Evolutionary conservation across 192 early-diverging fungal species (phyloP), one percentile per base, ranked within the genome.

Genomic region (Backusella circina): DNA sequence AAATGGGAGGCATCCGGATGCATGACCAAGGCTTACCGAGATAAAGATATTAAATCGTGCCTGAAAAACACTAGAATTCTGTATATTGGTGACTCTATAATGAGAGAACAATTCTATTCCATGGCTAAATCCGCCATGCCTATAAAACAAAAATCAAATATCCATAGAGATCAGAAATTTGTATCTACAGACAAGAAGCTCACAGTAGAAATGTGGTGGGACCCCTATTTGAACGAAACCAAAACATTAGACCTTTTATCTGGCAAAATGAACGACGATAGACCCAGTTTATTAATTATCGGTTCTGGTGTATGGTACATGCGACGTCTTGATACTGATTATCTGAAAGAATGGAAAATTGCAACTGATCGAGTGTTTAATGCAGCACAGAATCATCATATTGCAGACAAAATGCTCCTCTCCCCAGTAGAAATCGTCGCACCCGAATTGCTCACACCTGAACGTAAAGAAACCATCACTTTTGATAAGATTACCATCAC

Each of bases 21-120:
- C 69, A 88, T 89, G 82, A 75, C 88, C 31, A 81, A 85, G 18
- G 80, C 76, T 23, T 93, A 92, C 79, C 74, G 80, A 13, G 6
- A 61, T 0, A 37, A 78, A 18, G 81, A 87, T 16, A 71, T 87
- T 13, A 32, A 41, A 0, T 70, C 41, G 9, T 94, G 93, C 68
- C 65, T 92, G 1, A 77, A 44, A 13, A 70, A 80, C 32, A 77
- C 81, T 6, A 81, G 85, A 23, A 77, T 86, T 9, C 78, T 91
- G 35, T 90, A 90, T 76, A 83, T 91, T 68, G 92, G 93, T 38
- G 92, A 95, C 78, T 93, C 92, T 0, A 80, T 89, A 1, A 84
- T 89, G 41, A 86, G 93, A 26, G 82, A 86, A 51, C 85, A 90
- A 41, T 93, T 88, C 69, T 84, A 88, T 66, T 82, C 91, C 0